Evolutionary conservation across 2,329 filamentous ascomycete species (phyloP), one percentile per base, ranked within the genome.

Genomic region (Pseudocercospora fuligena): DNA sequence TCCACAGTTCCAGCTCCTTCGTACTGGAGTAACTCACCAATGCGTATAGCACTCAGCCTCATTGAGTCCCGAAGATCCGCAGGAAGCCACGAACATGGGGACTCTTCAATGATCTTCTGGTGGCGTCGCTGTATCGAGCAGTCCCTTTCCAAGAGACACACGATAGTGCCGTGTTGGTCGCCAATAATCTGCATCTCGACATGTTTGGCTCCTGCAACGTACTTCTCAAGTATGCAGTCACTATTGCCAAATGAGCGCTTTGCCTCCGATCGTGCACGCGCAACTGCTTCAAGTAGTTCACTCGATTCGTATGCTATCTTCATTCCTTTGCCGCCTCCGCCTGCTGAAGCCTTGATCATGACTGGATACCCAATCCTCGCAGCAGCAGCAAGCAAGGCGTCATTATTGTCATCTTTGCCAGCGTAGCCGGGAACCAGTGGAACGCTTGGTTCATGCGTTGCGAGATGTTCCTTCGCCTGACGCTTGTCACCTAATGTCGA

Each of bases 181-280:
- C 92, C 92, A 78, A 96, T 94, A 19, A 96, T 87, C 77, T 96
- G 92, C 3, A 96, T 91, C 78, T 96, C 92, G 65, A 96, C 91
- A 76, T 96, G 92, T 64, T 91, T 85, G 33, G 91, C 91, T 73
- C 84, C 9, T 81, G 78, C 7, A 25, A 85, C 80, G 2, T 80
- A 76, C 4, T 61, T 79, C 78, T 67, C 64, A 14, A 63, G 43
- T 33, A 63, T 54, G 33, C 23, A 40, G n/a, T 64, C 61, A 0
- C 75, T 74, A 1, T 80, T 79, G 3, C 81, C 79, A 66, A 85
- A 84, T 11, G 80, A 80, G 5, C 78, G 75, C n/a, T 77, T 71
- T 0, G 79, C 81, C 33, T 81, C 75, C 1, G 80, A 74, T 63
- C 33, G 33, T 40, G 33, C 33, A 40, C 33, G 33, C 7, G 7